Conservation (phyloP, 1,284 basidiomycete species). For the Naganishia sp. region DNA sequence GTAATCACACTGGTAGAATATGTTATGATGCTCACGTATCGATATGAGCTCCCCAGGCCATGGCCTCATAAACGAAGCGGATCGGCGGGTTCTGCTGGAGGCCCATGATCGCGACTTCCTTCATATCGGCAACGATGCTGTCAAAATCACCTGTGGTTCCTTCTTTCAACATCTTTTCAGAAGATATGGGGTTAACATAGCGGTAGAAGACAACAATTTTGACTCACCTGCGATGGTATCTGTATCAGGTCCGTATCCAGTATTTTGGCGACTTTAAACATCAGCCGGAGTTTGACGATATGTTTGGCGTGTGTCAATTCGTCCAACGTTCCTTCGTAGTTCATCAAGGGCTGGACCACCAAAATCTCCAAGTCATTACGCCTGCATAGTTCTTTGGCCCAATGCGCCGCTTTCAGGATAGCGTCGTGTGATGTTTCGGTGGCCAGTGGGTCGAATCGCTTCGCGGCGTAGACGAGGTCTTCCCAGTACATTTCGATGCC, state of each 20-base stretch:
- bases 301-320: conserved; percentile 26
- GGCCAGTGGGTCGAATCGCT: conserved; percentile 16
- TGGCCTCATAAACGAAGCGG: conserved; percentile 25
- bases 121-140: conserved; percentile 26
- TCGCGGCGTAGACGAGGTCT: conserved; percentile 22
- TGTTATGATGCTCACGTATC: conserved; percentile 8
- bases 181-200: not conserved
- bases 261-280: conserved; percentile 25
- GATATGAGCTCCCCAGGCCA: conserved; percentile 26
- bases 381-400: conserved; percentile 18
- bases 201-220: not conserved
- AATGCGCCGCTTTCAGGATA: conserved; percentile 12
- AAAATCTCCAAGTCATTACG: conserved; percentile 22
- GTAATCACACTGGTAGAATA: not conserved
- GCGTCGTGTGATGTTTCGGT: conserved; percentile 23
- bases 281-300: conserved; percentile 18
- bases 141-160: conserved; percentile 24
- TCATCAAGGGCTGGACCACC: conserved; percentile 23
- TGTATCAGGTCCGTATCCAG: conserved; percentile 26
- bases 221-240: conserved; percentile 23
- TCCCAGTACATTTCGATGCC: conserved; percentile 28
- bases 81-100: conserved; percentile 23
- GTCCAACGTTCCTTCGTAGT: conserved; percentile 23
- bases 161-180: conserved; percentile 14
- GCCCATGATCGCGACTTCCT: conserved; percentile 19